Evolutionary conservation across 2,329 filamentous ascomycete genomes (phyloP), one percentile per base, ranked within the genome.

Genomic region (Fusarium multiceps): DNA sequence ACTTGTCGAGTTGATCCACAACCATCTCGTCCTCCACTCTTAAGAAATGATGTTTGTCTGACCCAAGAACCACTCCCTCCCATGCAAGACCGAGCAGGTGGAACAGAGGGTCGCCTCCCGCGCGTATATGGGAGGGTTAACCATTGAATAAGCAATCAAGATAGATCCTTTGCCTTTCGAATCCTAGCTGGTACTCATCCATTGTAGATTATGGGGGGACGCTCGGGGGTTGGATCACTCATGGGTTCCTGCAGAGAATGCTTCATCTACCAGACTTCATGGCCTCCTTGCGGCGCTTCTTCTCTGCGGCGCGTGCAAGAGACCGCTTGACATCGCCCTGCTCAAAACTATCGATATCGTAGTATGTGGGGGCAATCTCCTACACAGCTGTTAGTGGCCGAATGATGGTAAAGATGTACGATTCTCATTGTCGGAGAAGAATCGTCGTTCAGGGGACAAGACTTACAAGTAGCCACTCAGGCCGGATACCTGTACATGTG

Each of bases 361-460:
- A 99, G 82, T 99, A 99, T 20, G 87, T 89, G 4, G 94, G 94
- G 7, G 96, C 94, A 71, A 98, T 97, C 80, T 99, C 96, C 92
- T 94, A 71, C 47, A 18, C 23, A 27, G 32, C 7, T 55, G 65
- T 75, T 62, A 75, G 66, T 54, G 27, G 28, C 13, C 61, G 48
- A 58, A 43, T 14, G 11, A 49, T 7, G 25, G 27, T 45, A 12
- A 61, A 45, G 49, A 50, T 57, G 27, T 32, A 32, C n/a, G 27
- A 21, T 57, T 55, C 47, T 54, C 25, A 13, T 40, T 12, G 28
- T 37, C n/a, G 18, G 30, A 41, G 34, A 14, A 45, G 25, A 53
- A 53, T 37, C 41, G 43, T n/a, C n/a, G 43, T 16, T 54, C 23
- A 28, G 20, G 21, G 20, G 56, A 45, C 55, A 55, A 28, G 43